Conservation (phyloP, 495 filamentous ascomycete genomes). For the Aspergillus kassunensis region DNA sequence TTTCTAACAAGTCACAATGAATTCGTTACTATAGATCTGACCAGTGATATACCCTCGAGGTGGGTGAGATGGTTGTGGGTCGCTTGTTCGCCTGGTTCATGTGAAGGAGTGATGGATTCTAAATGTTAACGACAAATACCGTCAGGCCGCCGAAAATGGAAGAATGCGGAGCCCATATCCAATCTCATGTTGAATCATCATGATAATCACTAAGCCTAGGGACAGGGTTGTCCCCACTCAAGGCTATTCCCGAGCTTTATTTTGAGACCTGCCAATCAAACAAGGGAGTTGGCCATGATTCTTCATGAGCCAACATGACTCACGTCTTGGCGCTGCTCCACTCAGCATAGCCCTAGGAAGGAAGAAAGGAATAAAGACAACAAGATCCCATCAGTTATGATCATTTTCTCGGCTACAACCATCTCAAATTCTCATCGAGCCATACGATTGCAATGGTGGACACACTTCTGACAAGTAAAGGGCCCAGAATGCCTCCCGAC, state of each 20-base stretch:
- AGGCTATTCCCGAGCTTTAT: neutral
- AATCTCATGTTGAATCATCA: too few relatives aligned
- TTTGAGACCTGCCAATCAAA: neutral
- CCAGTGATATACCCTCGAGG: too few relatives aligned
- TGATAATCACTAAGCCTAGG: too few relatives aligned
- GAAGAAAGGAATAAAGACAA: neutral
- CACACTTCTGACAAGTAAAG: neutral
- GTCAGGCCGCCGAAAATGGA: too few relatives aligned
- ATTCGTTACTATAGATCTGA: too few relatives aligned
- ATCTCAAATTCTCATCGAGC: neutral
- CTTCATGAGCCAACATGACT: slow-evolving; percentile 12
- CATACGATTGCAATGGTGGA: neutral
- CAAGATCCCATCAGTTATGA: neutral
- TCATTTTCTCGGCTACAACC: neutral
- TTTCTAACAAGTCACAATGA: too few relatives aligned
- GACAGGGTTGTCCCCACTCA: too few relatives aligned
- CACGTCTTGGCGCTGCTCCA: slow-evolving; percentile 9
- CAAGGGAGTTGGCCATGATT: neutral
- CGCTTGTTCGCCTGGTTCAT: too few relatives aligned
- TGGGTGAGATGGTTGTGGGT: too few relatives aligned
- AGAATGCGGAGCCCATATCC: too few relatives aligned
- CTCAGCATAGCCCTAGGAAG: neutral
- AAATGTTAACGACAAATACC: too few relatives aligned
- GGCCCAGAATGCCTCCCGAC: neutral
- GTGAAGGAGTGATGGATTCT: too few relatives aligned